Conservation (phyloP, 192 early-diverging fungal genomes). For the Pecoramyces ruminantium region DNA sequence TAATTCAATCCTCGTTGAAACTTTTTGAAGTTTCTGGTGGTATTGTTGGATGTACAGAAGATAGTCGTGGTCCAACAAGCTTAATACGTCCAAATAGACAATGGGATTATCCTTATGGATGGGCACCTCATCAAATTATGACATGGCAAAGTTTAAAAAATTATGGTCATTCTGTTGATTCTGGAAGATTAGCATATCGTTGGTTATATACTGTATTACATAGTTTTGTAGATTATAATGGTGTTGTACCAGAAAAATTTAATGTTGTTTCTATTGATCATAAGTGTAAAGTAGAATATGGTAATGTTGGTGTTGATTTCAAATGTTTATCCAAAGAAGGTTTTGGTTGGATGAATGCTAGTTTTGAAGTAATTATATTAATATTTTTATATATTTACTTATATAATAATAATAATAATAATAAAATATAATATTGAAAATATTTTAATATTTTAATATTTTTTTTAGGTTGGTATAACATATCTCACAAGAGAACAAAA, state of each 20-base stretch:
- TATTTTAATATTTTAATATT: conserved; percentile 7
- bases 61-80: conserved; percentile 63
- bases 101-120: conserved; percentile 84
- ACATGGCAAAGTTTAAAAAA: conserved; percentile 76
- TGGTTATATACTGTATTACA: conserved; percentile 93
- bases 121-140: conserved; percentile 99
- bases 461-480: not conserved
- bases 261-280: conserved; percentile 85
- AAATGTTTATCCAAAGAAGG: conserved; percentile 84
- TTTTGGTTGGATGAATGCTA: conserved; percentile 98
- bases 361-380: conserved; percentile 15
- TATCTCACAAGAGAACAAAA: not conserved
- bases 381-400: not conserved
- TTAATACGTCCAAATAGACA: conserved; percentile 81
- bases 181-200: conserved; percentile 68
- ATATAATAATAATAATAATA: conserved; percentile 8
- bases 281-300: conserved; percentile 84
- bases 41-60: conserved; percentile 79
- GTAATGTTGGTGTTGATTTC: conserved; percentile 87
- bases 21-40: conserved; percentile 88
- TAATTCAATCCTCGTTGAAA: conserved; percentile 46
- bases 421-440: not conserved
- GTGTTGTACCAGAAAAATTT: conserved; percentile 94
- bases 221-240: conserved; percentile 91
- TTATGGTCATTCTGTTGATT: conserved; percentile 60